phyloP scores from a whole-genome alignment of 352 stramenopile species.

The Pythium aristosporum region DNA sequence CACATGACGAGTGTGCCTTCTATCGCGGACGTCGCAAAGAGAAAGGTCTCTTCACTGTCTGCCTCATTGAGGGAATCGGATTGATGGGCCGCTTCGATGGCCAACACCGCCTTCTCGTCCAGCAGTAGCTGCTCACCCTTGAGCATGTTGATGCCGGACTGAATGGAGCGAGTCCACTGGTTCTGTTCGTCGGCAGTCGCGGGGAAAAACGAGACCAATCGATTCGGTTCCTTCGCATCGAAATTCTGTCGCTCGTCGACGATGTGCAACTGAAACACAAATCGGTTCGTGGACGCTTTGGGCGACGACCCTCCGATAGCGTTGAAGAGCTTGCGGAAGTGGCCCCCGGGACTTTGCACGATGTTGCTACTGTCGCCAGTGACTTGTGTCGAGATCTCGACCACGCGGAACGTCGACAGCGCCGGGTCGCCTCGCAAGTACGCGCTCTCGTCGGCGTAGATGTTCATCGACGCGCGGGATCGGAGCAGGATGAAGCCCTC shows the following conservation, averaged over 20 bases:
- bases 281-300: not conserved
- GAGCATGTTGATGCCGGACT: conserved; percentile 34
- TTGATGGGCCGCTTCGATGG: conserved; percentile 27
- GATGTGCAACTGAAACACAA: conserved; percentile 8
- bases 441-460: conserved; percentile 50
- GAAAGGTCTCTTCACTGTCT: conserved; percentile 26
- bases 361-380: not conserved
- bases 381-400: conserved; percentile 29
- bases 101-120: conserved; percentile 53
- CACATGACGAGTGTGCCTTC: conserved; percentile 52
- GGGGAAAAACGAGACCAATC: conserved; percentile 37
- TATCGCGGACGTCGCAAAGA: conserved; percentile 39
- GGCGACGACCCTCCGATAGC: not conserved
- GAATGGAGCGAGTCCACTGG: conserved; percentile 43
- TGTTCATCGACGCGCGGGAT: conserved; percentile 29
- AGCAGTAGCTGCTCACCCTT: conserved; percentile 55
- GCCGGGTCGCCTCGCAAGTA: conserved; percentile 32
- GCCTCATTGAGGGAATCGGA: not conserved
- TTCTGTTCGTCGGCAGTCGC: conserved; percentile 38
- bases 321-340: conserved; percentile 18
- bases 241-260: not conserved
- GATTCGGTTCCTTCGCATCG: conserved; percentile 8
- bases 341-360: conserved; percentile 1
- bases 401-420: conserved; percentile 28
- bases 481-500: conserved; percentile 39